Evolutionary conservation across 257 asterid genomes (phyloP), one percentile per base, ranked within the genome.

Genomic region (Forsythia suspensa): DNA sequence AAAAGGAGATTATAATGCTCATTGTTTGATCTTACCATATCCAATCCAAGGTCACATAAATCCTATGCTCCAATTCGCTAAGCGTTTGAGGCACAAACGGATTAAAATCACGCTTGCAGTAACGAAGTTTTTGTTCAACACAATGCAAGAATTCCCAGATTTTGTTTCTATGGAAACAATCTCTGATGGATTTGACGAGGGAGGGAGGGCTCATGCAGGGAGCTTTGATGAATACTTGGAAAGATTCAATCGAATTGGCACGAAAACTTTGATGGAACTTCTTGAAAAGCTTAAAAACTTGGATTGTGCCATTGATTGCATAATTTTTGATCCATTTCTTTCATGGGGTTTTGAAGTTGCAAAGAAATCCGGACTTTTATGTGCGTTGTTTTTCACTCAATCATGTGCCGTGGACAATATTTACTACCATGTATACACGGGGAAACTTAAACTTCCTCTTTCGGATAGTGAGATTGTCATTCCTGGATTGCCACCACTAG

Each of bases 1-100:
- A 24, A 40, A 46, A 29, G 12, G 4, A 46, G 77, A 52, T 10
- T 46, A 67, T 67, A 71, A n/a, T 71, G 79, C 79, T 51, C 92
- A 86, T 55, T 82, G 83, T 18, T 59, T 88, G 55, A 34, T 84
- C 34, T 4, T 86, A 5, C 86, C 89, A 15, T 51, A 66, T 79
- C 92, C 89, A 11, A 3, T 5, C 15, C 90, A 87, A 59, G 90
- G 92, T 73, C 92, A 88, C 71, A 80, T 83, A 41, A 88, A 88
- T 76, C 92, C 90, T 2, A 79, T 88, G 75, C 86, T 86, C 78
- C 90, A 88, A 77, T 88, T 86, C 76, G 86, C 89, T 13, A 88
- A 88, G 44, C 85, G 89, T 11, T 83, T 86, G 40, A 42, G 79
- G 75, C 77, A 66, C 38, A 79, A 81, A 82, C 79, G 71, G 20